Base-by-base conservation (phyloP, 495 filamentous ascomycete species). In the Chaetomium tenue region DNA sequence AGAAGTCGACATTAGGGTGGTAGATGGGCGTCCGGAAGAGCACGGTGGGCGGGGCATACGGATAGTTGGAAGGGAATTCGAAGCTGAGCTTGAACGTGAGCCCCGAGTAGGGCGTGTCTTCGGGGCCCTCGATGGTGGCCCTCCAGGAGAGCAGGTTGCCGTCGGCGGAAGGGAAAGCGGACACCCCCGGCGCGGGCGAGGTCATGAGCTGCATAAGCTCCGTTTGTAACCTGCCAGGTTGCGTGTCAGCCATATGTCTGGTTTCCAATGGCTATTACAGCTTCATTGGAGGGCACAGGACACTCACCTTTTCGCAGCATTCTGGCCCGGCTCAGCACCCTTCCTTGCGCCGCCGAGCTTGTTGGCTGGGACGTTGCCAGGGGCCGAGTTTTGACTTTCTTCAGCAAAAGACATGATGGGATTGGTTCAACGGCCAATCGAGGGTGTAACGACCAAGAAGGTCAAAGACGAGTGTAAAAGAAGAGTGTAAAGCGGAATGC, bases 171-270 rank as follows among this genome's bases (percentile, higher is more conserved):
- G 94, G 94, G 73, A 99, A 99, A 61, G 95, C 95, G 53, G 93
- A 96, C 71, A 98, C 87, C 67, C 94, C 94, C 60, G 94, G 92
- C 3, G 92, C 91, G 9, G 92, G 86, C 30, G 91, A 91, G 68
- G 92, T 90, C 94, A 99, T 99, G 46, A 99, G 83, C 77, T 93
- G 88, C 92, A 98, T 97, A 59, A 99, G 83, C 76, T 99, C 94
- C 47, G 91, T 91, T 78, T 99, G 94, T 63, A 99, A 83, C 66
- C 93, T 98, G 76, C 28, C n/a, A 15, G 26, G 6, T 16, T 25
- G n/a, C 4, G 23, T 60, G 67, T 70, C 40, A 69, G 67, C 52
- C 18, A 18, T 6, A 6, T 5, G 28, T 53, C 18, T 11, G 0
- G 7, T 7, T 51, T 30, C 22, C 22, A 16, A 37, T 48, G 5